Percentiles rank a stretch among this genome's conserved stretches.
These are phyloP conservation scores for Grosmannia huntii DNA, from an alignment of 2,329 filamentous ascomycete species.

Conservation along the genomic window DNA sequence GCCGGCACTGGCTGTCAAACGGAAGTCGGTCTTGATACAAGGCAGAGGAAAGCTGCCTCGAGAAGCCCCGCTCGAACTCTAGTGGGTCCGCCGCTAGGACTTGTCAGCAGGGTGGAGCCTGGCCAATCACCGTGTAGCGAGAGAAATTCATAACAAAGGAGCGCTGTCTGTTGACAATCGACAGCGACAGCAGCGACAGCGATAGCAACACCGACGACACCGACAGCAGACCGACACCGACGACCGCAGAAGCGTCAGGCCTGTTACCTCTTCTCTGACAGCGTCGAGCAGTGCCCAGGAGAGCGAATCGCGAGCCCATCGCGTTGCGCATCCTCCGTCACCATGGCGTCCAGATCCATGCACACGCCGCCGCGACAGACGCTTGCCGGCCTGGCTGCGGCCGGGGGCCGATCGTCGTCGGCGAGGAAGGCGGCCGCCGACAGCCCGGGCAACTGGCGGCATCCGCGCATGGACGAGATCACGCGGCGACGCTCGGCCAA, in stretches of 20 bases:
- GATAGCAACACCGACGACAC: background rate
- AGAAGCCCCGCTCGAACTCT: background rate
- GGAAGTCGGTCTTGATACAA: too few species aligned
- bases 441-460: conserved; percentile 74
- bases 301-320: too few species aligned
- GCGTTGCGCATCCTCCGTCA: too few species aligned
- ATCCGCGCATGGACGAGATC: conserved; percentile 82
- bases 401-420: background rate
- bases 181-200: background rate
- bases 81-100: too few species aligned
- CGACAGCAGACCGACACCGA: too few species aligned
- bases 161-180: background rate
- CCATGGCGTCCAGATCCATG: background rate
- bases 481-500: conserved; percentile 64
- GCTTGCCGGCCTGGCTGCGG: background rate
- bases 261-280: too few species aligned
- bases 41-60: background rate
- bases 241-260: too few species aligned
- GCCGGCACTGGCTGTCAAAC: background rate
- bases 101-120: background rate
- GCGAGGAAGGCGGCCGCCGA: conserved; percentile 19
- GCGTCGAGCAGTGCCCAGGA: too few species aligned
- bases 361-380: conserved; percentile 2
- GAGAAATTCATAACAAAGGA: background rate
- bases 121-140: background rate